Evolutionary conservation across 2,329 filamentous ascomycete species (phyloP).

Genomic region (Paramyrothecium sp.): DNA sequence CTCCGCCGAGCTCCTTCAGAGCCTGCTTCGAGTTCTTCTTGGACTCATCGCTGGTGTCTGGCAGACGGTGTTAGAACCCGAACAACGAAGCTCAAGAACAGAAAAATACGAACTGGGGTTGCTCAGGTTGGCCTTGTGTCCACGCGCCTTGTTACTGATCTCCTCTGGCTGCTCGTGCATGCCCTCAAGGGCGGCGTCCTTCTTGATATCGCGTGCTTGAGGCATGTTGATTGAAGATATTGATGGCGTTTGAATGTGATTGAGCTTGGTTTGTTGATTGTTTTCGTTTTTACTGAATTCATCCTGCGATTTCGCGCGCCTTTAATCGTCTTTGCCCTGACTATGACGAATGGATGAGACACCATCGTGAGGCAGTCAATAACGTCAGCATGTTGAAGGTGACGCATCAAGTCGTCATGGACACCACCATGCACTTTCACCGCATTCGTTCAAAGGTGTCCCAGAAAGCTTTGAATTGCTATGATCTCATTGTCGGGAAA

Average conservation of each 20-base stretch:
- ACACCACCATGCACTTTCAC: too few relatives aligned
- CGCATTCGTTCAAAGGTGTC: too few relatives aligned
- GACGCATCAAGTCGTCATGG: not conserved
- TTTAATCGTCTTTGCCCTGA: not conserved
- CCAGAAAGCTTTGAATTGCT: too few relatives aligned
- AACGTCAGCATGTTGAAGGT: not conserved
- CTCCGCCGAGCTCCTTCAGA: not conserved
- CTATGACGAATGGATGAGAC: not conserved
- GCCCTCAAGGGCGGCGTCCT: not conserved
- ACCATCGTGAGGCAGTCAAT: not conserved
- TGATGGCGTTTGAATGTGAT: too few relatives aligned
- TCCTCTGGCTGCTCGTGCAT: slow-evolving; percentile 1
- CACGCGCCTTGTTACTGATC: not conserved
- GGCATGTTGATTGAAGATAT: not conserved
- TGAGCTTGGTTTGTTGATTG: not conserved
- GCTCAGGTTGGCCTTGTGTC: slow-evolving; percentile 1
- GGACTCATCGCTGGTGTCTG: slow-evolving; percentile 1
- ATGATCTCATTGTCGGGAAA: too few relatives aligned
- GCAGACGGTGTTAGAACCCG: not conserved
- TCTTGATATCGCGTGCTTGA: not conserved
- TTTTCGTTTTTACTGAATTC: not conserved
- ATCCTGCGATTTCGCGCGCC: not conserved
- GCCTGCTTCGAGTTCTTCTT: slow-evolving; percentile 1
- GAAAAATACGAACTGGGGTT: not conserved
- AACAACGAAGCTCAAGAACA: not conserved